phyloP scores from a whole-genome alignment of 139 green algal species.

The Chlorella ohadii region DNA sequence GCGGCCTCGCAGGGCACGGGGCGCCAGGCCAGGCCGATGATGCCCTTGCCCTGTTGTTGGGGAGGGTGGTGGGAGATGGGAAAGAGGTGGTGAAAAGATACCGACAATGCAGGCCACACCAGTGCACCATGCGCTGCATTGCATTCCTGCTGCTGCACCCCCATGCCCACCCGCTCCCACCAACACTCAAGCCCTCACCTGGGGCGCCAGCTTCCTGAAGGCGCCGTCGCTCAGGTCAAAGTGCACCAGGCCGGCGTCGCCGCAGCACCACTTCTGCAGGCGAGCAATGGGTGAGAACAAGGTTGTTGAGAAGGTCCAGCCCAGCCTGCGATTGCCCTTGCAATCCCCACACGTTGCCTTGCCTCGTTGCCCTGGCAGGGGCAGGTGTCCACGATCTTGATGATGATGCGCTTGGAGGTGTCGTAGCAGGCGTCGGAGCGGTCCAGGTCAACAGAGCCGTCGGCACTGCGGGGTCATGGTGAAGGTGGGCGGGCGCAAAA shows the following conservation, averaged over 20 bases:
- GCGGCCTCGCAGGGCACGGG: slow-evolving; percentile 25
- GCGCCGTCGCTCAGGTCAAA: slow-evolving; percentile 26
- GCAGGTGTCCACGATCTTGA: slow-evolving; percentile 44
- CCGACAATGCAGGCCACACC: too few relatives aligned
- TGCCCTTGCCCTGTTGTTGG: slow-evolving; percentile 28
- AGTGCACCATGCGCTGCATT: too few relatives aligned
- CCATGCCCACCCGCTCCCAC: too few relatives aligned
- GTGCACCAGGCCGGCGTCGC: slow-evolving; percentile 29
- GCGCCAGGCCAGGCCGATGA: slow-evolving; percentile 42
- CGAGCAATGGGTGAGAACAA: background rate
- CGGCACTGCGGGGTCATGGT: background rate
- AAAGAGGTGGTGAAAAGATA: too few relatives aligned
- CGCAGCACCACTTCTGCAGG: slow-evolving; percentile 32
- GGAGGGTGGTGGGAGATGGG: too few relatives aligned
- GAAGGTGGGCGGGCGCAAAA: too few relatives aligned
- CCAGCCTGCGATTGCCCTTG: too few relatives aligned
- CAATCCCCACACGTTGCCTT: too few relatives aligned
- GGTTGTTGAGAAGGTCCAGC: too few relatives aligned
- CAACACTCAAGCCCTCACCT: too few relatives aligned
- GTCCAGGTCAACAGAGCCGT: slow-evolving; percentile 31
- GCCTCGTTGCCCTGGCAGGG: slow-evolving; percentile 41
- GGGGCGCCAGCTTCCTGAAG: background rate
- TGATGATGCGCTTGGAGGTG: slow-evolving; percentile 21
- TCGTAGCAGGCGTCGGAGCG: slow-evolving; percentile 37
- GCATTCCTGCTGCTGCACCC: too few relatives aligned